phyloP scores from a whole-genome alignment of 352 stramenopile species.

The Pythium sp. region DNA sequence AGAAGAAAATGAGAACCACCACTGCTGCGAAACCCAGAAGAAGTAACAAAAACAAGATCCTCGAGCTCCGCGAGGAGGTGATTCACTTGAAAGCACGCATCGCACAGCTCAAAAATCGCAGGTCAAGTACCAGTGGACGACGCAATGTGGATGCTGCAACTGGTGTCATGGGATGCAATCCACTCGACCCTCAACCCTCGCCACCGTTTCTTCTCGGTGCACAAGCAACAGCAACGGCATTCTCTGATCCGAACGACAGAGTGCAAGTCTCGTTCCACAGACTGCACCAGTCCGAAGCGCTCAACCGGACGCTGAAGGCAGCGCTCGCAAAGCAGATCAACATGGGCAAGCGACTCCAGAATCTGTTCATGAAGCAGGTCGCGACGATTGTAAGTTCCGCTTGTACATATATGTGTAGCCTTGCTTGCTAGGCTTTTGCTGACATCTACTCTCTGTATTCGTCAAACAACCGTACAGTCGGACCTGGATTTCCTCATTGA shows the following conservation, averaged over 20 bases:
- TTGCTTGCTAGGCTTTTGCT: too few species aligned
- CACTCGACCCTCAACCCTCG: background rate
- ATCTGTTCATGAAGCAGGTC: constrained; percentile 9
- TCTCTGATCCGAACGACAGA: background rate
- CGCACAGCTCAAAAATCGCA: constrained; percentile 2
- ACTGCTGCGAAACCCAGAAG: background rate
- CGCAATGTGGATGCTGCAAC: background rate
- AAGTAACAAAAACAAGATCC: constrained; percentile 4
- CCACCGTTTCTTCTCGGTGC: background rate
- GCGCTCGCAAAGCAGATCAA: constrained; percentile 3
- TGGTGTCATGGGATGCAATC: background rate
- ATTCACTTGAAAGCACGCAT: constrained; percentile 7
- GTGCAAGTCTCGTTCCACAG: constrained; percentile 5
- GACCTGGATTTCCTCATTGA: constrained; percentile 8
- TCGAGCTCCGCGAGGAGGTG: constrained; percentile 4
- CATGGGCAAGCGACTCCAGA: constrained; percentile 6
- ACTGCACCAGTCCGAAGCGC: constrained; percentile 9
- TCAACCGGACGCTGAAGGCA: constrained; percentile 12
- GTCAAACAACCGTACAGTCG: background rate
- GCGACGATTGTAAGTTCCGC: constrained; percentile 8
- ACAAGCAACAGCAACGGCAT: background rate
- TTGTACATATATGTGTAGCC: too few species aligned
- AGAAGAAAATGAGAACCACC: background rate
- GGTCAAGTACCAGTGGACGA: background rate
- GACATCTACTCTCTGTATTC: background rate